phyloP scores from a whole-genome alignment of 768 basidiomycete species.

The Lyophyllum decastes region DNA sequence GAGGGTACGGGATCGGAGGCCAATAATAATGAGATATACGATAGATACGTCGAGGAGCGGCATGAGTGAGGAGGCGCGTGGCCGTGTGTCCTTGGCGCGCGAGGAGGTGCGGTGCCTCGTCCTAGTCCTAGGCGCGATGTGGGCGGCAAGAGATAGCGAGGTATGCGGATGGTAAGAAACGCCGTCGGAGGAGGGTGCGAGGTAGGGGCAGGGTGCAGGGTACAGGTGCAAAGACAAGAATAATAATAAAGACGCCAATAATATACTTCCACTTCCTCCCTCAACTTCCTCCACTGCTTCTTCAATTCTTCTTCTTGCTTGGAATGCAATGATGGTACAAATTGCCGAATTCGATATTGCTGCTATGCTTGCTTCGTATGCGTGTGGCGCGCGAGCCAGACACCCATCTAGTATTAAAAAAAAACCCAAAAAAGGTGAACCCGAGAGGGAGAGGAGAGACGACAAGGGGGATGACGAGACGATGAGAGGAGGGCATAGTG shows the following conservation, averaged over 20 bases:
- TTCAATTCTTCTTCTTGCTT: background rate
- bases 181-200: background rate
- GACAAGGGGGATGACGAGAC: background rate
- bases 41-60: slow-evolving; percentile 5
- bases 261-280: background rate
- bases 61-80: background rate
- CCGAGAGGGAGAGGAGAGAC: background rate
- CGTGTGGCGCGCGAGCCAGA: background rate
- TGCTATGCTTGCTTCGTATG: background rate
- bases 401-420: background rate
- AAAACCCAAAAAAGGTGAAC: slow-evolving; percentile 1
- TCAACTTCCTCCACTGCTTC: background rate
- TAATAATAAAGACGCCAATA: slow-evolving; percentile 8
- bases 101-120: background rate
- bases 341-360: background rate
- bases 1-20: background rate
- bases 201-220: background rate
- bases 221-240: background rate
- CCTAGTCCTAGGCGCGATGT: background rate
- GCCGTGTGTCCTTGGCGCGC: background rate
- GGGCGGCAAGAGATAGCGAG: background rate
- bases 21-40: slow-evolving; percentile 13
- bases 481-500: background rate
- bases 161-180: background rate
- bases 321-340: background rate